Conservation (phyloP, 2,329 filamentous ascomycete species). For the Colletotrichum chrysophilum region DNA sequence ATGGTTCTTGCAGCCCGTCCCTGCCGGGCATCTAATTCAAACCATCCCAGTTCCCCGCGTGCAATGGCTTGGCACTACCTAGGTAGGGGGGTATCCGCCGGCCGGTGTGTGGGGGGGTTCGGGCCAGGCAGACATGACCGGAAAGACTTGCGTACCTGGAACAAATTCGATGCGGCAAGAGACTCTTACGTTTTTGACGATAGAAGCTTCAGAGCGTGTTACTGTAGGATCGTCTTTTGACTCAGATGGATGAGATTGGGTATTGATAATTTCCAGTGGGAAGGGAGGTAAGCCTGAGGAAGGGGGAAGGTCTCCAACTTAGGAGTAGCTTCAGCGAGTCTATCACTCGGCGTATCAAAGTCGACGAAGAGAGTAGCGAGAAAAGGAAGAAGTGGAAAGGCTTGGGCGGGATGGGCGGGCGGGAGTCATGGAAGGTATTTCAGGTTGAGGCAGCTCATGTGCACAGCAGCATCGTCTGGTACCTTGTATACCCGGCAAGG, state of each 20-base stretch:
- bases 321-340: not conserved
- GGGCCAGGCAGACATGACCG: not conserved
- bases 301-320: not conserved
- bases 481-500: constrained; percentile 17
- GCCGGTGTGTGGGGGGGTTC: not conserved
- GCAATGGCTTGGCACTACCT: not conserved
- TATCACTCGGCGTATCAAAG: not conserved
- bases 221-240: not conserved
- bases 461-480: not conserved
- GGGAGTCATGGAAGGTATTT: constrained; percentile 30
- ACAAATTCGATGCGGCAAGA: not conserved
- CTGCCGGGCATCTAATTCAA: not conserved
- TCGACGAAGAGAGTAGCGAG: not conserved
- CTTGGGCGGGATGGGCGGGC: not conserved
- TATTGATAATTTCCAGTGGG: not conserved
- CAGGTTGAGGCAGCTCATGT: constrained; percentile 19
- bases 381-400: not conserved
- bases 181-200: not conserved
- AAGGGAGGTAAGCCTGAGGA: not conserved
- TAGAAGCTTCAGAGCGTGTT: not conserved
- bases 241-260: not conserved
- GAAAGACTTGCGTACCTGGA: not conserved
- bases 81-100: not conserved
- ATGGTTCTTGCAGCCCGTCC: not conserved
- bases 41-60: not conserved